Percentiles rank a stretch among this genome's conserved stretches.
Evolutionary conservation across 2,329 filamentous ascomycete genomes (phyloP).

Genomic region (Trichoderma atroviride): DNA sequence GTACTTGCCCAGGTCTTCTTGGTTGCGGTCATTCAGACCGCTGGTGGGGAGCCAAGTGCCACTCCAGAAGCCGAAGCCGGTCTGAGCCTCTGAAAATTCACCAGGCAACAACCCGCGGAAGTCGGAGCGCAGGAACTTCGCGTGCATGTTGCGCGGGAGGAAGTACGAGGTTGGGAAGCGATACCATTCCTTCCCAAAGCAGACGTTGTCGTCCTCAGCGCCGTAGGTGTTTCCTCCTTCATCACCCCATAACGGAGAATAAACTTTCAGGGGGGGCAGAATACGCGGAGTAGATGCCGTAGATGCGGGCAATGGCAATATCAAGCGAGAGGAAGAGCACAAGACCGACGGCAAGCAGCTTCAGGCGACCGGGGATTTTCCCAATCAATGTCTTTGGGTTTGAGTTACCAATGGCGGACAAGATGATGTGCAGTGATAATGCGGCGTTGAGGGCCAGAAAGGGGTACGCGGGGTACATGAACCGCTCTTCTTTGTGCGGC

Average conservation of each 20-base stretch:
- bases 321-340: slow-evolving; percentile 66
- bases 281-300: slow-evolving; percentile 80
- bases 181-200: slow-evolving; percentile 97
- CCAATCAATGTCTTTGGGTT: slow-evolving; percentile 68
- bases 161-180: slow-evolving; percentile 94
- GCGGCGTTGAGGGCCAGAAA: slow-evolving; percentile 88
- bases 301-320: slow-evolving; percentile 69
- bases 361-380: slow-evolving; percentile 74
- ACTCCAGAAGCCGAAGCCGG: slow-evolving; percentile 71
- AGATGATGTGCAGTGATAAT: slow-evolving; percentile 77
- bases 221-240: slow-evolving; percentile 52
- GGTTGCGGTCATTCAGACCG: slow-evolving; percentile 91
- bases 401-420: slow-evolving; percentile 72
- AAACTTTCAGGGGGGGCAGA: slow-evolving; percentile 77
- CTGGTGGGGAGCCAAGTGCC: slow-evolving; percentile 81
- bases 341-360: slow-evolving; percentile 63
- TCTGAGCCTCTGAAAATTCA: slow-evolving; percentile 77
- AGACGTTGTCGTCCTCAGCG: slow-evolving; percentile 68
- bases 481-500: slow-evolving; percentile 96
- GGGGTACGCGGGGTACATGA: slow-evolving; percentile 97
- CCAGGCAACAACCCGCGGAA: slow-evolving; percentile 89
- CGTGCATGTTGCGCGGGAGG: slow-evolving; percentile 77
- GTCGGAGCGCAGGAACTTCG: slow-evolving; percentile 88
- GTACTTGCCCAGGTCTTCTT: slow-evolving; percentile 86
- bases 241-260: slow-evolving; percentile 65